Conservation (phyloP, 495 filamentous ascomycete species). For the Xylaria telfairii region DNA sequence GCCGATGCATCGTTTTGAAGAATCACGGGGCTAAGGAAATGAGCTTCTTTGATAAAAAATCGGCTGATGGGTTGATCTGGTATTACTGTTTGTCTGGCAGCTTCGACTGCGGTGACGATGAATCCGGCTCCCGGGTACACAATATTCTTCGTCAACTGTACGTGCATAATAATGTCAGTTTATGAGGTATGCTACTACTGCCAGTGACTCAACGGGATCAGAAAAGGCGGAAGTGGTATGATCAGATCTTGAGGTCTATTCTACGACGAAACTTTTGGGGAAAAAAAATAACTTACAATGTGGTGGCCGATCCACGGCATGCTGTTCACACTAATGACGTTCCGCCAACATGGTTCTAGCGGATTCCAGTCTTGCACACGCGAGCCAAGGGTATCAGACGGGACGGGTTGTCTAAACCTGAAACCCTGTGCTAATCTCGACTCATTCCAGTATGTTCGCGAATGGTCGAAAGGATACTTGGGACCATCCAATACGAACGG, state of each 20-base stretch:
- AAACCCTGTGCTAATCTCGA: constrained; percentile 45
- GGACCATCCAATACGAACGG: constrained; percentile 36
- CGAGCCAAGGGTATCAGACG: constrained; percentile 47
- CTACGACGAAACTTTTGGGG: too few species aligned
- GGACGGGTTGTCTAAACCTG: too few species aligned
- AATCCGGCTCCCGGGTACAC: too few species aligned
- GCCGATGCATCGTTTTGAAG: too few species aligned
- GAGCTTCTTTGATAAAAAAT: constrained; percentile 45
- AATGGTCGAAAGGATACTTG: constrained; percentile 50
- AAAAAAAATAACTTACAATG: constrained; percentile 47
- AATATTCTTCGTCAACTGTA: too few species aligned
- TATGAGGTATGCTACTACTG: too few species aligned
- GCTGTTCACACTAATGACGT: constrained; percentile 45
- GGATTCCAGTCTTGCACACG: constrained; percentile 43
- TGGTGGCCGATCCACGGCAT: constrained; percentile 60
- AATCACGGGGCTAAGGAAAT: constrained; percentile 43
- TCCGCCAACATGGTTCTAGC: constrained; percentile 52
- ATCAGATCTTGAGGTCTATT: too few species aligned
- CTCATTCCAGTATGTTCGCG: constrained; percentile 46
- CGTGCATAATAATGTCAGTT: too few species aligned
- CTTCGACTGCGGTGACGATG: constrained; percentile 60
- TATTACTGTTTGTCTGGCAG: constrained; percentile 39
- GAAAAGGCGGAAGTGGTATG: too few species aligned
- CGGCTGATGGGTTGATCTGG: too few species aligned
- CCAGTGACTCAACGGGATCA: too few species aligned